phyloP scores from a whole-genome alignment of 805 yeast species.

The Wickerhamiella kazuoi region DNA sequence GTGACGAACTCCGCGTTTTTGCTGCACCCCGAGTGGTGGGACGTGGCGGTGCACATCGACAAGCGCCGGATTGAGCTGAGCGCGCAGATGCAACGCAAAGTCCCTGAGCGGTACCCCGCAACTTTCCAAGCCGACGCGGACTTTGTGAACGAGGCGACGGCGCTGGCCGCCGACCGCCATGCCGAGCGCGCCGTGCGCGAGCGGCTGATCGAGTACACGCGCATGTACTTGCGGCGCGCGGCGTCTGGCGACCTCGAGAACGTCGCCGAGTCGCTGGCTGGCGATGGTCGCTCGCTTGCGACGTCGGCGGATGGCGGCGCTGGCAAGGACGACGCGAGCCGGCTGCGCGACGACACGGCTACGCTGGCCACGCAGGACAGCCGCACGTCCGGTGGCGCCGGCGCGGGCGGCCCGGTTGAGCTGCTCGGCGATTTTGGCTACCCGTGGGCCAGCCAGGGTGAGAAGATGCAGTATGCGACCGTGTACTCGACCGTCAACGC shows the following conservation, averaged over 20 bases:
- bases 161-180: neutral
- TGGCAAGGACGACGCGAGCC: neutral
- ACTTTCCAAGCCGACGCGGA: constrained; percentile 3
- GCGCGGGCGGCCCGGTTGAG: neutral
- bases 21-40: constrained; percentile 38
- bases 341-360: neutral
- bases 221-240: constrained; percentile 2
- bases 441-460: constrained; percentile 16
- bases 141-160: neutral
- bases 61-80: constrained; percentile 21
- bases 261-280: neutral
- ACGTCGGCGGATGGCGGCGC: neutral
- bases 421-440: constrained; percentile 19
- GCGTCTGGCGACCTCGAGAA: constrained; percentile 4
- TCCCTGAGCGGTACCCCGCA: constrained; percentile 5
- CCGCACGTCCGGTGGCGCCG: neutral
- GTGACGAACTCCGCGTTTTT: constrained; percentile 44
- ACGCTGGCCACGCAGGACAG: neutral
- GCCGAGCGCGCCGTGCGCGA: constrained; percentile 6
- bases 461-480: constrained; percentile 12
- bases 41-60: constrained; percentile 36
- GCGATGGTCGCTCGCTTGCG: neutral
- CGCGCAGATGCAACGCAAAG: constrained; percentile 4
- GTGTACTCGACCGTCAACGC: constrained; percentile 15
- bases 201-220: constrained; percentile 1